phyloP scores from a whole-genome alignment of 352 stramenopile genomes.

The Phytophthora ramorum region DNA sequence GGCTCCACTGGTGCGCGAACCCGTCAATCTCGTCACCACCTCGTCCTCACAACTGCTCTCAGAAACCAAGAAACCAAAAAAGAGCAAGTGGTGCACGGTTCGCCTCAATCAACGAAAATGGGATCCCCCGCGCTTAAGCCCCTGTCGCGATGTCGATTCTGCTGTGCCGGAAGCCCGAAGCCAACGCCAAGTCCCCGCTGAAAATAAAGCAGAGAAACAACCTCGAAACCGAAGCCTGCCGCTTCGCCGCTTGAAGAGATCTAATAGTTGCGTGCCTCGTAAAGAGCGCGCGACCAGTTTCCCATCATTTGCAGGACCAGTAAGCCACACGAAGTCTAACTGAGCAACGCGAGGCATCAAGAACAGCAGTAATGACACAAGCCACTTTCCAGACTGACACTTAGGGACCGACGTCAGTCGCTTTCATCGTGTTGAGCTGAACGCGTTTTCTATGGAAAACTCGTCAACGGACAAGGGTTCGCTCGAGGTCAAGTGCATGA shows the following conservation, averaged over 20 bases:
- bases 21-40: constrained; percentile 22
- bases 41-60: constrained; percentile 33
- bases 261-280: not conserved
- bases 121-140: constrained; percentile 8
- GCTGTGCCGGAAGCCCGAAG: constrained; percentile 10
- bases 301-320: not conserved
- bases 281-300: not conserved
- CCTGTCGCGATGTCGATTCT: constrained; percentile 8
- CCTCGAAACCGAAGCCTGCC: constrained; percentile 31
- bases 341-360: not conserved
- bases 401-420: not conserved
- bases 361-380: not conserved
- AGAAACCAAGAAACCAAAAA: constrained; percentile 38
- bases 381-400: not conserved
- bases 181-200: constrained; percentile 13
- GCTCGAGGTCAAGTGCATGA: not conserved
- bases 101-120: constrained; percentile 36
- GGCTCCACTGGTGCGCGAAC: constrained; percentile 26
- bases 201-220: constrained; percentile 37
- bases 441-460: not conserved
- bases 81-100: constrained; percentile 34
- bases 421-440: constrained; percentile 1
- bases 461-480: not conserved
- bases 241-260: constrained; percentile 9
- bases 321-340: not conserved